Evolutionary conservation across 768 basidiomycete species (phyloP), one percentile per base, ranked within the genome.

Genomic region (Vararia minispora): DNA sequence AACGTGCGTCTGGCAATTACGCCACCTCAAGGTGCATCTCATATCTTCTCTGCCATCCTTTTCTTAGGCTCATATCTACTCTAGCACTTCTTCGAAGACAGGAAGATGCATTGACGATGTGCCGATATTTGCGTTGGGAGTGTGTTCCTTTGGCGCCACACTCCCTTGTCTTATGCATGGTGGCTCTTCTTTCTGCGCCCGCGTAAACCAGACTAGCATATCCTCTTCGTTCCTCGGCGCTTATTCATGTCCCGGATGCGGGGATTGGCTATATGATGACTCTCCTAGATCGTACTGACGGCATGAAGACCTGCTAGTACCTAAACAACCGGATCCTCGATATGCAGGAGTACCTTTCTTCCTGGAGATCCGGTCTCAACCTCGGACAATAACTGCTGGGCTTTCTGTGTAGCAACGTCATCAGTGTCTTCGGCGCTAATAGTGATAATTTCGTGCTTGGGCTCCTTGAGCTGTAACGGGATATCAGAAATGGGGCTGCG

Each of bases 1-100:
- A 13, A 94, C 92, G 2, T 97, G 88, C 51, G 66, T 74, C 22
- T 97, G 94, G 92, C 95, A 98, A 59, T 64, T 95, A 55, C 69
- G 86, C 53, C 87, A 97, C 70, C 65, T 99, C 42, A 86, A 78
- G 66, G 87, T 89, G 51, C 53, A 74, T 60, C 24, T 36, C 2
- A 32, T 28, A 23, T 12, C 21, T 18, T 23, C 24, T 10, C 17
- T 25, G 1, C 24, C 27, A 20, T 20, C 9, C 9, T 25, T 14
- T 10, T 20, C 27, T 6, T 27, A 3, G 27, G 20, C 8, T 5
- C 22, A 28, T 20, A 16, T 35, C 38, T 33, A 37, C 28, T 36
- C 3, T 46, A 89, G 86, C 71, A 71, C 44, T 89, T 89, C 68
- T 89, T 89, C 54, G 84, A 88, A 58, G 86, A 89, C 54, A 71